Conservation (phyloP, 2,329 filamentous ascomycete species). For the Ophiocordyceps camponoti-leonardi region DNA sequence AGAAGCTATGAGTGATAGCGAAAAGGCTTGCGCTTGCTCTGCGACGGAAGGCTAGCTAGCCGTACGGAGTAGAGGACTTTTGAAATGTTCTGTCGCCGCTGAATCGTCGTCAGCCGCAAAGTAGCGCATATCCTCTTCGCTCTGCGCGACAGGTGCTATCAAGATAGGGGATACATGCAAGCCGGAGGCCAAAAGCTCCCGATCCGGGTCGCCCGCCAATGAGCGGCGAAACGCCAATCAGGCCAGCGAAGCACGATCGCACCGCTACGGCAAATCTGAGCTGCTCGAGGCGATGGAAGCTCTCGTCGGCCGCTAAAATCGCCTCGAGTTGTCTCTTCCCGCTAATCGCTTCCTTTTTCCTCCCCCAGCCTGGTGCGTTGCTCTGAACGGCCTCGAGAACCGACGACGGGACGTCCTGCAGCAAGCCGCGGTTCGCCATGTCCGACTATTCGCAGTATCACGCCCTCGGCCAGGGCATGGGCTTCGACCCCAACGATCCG, state of each 20-base stretch:
- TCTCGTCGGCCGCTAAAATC: constrained; percentile 2
- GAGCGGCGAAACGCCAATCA: background rate
- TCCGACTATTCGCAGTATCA: constrained; percentile 39
- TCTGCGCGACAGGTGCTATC: background rate
- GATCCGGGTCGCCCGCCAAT: background rate
- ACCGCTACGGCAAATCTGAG: background rate
- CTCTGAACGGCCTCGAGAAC: background rate
- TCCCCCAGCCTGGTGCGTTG: no score
- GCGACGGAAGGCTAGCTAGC: no score
- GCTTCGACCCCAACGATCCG: constrained; percentile 36
- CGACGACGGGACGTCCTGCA: background rate
- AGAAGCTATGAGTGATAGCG: no score
- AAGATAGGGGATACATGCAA: background rate
- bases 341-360: background rate
- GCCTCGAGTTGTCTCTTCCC: background rate
- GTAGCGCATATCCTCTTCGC: background rate
- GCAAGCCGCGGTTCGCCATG: constrained; percentile 19
- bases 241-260: constrained; percentile 3
- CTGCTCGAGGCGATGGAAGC: constrained; percentile 4
- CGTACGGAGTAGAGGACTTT: no score
- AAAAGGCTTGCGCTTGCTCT: no score
- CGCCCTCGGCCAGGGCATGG: constrained; percentile 36
- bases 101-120: background rate
- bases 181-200: background rate
- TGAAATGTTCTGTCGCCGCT: no score